A percentile compares a stretch with the other conserved stretches of the same genome.
Evolutionary conservation across 495 filamentous ascomycete genomes (phyloP).

Genomic region (Pseudotulostoma volvatum): DNA sequence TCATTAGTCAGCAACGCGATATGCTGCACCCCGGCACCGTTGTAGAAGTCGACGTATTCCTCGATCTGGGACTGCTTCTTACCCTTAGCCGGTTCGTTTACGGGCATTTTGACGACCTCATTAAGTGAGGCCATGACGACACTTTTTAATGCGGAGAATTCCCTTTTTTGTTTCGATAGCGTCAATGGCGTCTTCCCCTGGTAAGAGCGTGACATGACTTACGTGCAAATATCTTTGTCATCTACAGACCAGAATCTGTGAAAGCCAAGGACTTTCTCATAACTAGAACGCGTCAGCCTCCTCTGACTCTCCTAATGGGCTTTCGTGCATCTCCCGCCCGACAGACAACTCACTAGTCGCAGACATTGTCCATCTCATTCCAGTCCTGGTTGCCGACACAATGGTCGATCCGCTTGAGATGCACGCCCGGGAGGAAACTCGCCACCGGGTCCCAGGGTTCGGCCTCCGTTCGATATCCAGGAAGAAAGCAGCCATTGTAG

Average conservation of each 20-base stretch:
- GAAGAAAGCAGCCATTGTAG: slow-evolving; percentile 63
- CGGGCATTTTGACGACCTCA: slow-evolving; percentile 82
- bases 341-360: slow-evolving; percentile 42
- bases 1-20: slow-evolving; percentile 68
- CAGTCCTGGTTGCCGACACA: slow-evolving; percentile 91
- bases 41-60: slow-evolving; percentile 80
- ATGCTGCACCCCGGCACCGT: slow-evolving; percentile 76
- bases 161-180: slow-evolving; percentile 18
- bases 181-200: not conserved
- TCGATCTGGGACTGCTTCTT: slow-evolving; percentile 82
- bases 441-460: slow-evolving; percentile 30
- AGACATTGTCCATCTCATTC: slow-evolving; percentile 69
- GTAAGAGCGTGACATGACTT: slow-evolving; percentile 7
- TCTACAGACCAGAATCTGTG: slow-evolving; percentile 92
- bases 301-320: too few species aligned
- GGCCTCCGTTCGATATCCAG: slow-evolving; percentile 46
- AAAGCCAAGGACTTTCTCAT: slow-evolving; percentile 78
- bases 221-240: slow-evolving; percentile 69
- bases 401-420: slow-evolving; percentile 64
- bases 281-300: too few species aligned
- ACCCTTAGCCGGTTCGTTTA: slow-evolving; percentile 84
- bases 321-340: not conserved
- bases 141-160: slow-evolving; percentile 68
- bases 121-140: slow-evolving; percentile 80
- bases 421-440: slow-evolving; percentile 39